Base-by-base conservation (phyloP, 2,329 filamentous ascomycete genomes). In the Hypoxylon sp. region DNA sequence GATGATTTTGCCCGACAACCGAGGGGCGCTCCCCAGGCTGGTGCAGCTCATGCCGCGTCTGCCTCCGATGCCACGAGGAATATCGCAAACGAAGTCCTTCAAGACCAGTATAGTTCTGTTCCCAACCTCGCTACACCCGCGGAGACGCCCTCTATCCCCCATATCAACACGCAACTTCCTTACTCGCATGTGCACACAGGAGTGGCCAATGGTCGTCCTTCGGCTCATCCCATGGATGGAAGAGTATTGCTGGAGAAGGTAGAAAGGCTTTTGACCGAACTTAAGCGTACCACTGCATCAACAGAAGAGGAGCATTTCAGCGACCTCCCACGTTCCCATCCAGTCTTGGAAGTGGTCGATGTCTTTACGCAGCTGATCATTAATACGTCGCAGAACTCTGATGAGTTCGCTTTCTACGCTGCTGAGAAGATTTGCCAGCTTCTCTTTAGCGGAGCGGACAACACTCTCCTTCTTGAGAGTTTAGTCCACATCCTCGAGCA, bases 1-100 rank as follows among this genome's bases (percentile, higher is more conserved):
- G 94, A 98, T 74, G 94, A 98, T 68, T 99, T 99, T 78, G 93
- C 93, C 8, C 87, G 93, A 59, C 93, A 97, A 76, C 90, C 93
- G 26, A 90, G 93, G 59, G 87, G 85, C 74, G 77, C 83, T 75
- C 71, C 84, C 65, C 77, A 89, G 80, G 75, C 83, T 75, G 75
- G 88, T 78, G 77, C 88, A 1, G 81, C 83, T 3, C 87, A 90
- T 69, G 82, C 81, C 14, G 80, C 86, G 9, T 86, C 88, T 1
- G 78, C 84, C 1, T 89, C 87, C 1, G 88, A 90, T 72, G 82
- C 86, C 4, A 88, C 86, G 1, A 81, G 87, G 61, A 85, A 85
- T 5, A 80, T 90, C 59, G 84, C 87, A 18, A 89, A 89, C 63
- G 88, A 90, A 63, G 83, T 89, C 9, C 80, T 91, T 3, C 86